Conservation (phyloP, 1,139 yeast species). For the Yarrowia galli region DNA sequence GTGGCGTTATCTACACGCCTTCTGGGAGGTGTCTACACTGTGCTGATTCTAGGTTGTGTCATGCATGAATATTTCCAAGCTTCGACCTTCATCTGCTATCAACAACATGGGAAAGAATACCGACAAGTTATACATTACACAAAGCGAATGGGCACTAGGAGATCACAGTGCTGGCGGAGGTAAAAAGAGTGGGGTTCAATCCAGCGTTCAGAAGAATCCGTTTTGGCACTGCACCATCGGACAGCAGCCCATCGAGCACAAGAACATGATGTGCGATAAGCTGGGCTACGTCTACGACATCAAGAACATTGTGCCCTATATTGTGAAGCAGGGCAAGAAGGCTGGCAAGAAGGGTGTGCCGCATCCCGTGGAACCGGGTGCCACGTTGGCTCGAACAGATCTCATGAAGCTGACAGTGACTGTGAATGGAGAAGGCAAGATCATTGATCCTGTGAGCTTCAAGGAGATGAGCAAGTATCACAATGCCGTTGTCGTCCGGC, state of each 20-base stretch:
- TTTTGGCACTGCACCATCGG: slow-evolving; percentile 52
- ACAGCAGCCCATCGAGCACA: slow-evolving; percentile 49
- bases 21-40: no score
- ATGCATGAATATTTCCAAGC: not conserved
- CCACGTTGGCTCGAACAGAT: slow-evolving; percentile 44
- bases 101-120: slow-evolving; percentile 52
- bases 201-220: slow-evolving; percentile 44
- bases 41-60: no score
- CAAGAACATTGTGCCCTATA: slow-evolving; percentile 49
- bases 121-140: slow-evolving; percentile 52
- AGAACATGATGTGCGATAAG: slow-evolving; percentile 42
- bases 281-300: slow-evolving; percentile 52
- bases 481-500: slow-evolving; percentile 48
- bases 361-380: slow-evolving; percentile 51
- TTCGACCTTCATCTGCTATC: not conserved
- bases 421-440: slow-evolving; percentile 47
- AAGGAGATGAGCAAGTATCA: slow-evolving; percentile 48
- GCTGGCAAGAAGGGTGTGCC: slow-evolving; percentile 18
- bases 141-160: slow-evolving; percentile 50
- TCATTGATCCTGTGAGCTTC: slow-evolving; percentile 51
- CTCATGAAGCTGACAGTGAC: slow-evolving; percentile 48
- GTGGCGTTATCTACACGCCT: no score
- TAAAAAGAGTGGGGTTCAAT: slow-evolving; percentile 40
- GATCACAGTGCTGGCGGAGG: slow-evolving; percentile 49
- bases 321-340: slow-evolving; percentile 45